Evolutionary conservation across 345 rosid species (phyloP).

Genomic region (Excoecaria agallocha): DNA sequence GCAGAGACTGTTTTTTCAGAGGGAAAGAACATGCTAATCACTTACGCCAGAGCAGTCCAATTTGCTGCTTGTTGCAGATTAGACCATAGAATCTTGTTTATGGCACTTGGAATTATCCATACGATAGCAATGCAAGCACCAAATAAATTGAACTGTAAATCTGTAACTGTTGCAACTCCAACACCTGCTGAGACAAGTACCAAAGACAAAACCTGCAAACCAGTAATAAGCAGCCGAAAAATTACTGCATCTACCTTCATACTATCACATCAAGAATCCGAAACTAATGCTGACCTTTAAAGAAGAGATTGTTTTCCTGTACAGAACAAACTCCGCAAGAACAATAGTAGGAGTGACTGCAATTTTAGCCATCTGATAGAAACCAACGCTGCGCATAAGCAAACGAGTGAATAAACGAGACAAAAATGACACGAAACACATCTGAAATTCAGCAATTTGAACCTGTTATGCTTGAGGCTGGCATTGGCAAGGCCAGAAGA

Average conservation of each 20-base stretch:
- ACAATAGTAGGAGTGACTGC: slow-evolving; percentile 96
- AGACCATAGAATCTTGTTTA: slow-evolving; percentile 91
- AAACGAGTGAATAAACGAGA: slow-evolving; percentile 20
- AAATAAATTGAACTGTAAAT: slow-evolving; percentile 71
- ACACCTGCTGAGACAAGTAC: slow-evolving; percentile 77
- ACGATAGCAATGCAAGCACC: slow-evolving; percentile 79
- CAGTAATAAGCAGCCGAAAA: neutral
- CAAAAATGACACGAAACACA: neutral
- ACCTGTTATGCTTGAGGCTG: slow-evolving; percentile 90
- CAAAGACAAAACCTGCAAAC: slow-evolving; percentile 65
- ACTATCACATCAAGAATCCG: neutral
- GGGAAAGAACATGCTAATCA: neutral
- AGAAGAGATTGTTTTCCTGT: slow-evolving; percentile 59
- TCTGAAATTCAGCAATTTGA: neutral
- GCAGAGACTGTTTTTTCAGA: neutral
- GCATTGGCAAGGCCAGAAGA: slow-evolving; percentile 96
- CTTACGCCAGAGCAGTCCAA: slow-evolving; percentile 95
- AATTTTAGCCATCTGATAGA: slow-evolving; percentile 96
- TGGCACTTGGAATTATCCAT: slow-evolving; percentile 90
- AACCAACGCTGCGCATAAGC: slow-evolving; percentile 65
- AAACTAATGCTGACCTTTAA: slow-evolving; percentile 43
- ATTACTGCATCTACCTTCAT: neutral
- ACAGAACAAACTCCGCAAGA: slow-evolving; percentile 70
- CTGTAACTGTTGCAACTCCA: slow-evolving; percentile 83
- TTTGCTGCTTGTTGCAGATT: slow-evolving; percentile 82